Evolutionary conservation across 345 rosid species (phyloP).

Genomic region (Garcia nutans): DNA sequence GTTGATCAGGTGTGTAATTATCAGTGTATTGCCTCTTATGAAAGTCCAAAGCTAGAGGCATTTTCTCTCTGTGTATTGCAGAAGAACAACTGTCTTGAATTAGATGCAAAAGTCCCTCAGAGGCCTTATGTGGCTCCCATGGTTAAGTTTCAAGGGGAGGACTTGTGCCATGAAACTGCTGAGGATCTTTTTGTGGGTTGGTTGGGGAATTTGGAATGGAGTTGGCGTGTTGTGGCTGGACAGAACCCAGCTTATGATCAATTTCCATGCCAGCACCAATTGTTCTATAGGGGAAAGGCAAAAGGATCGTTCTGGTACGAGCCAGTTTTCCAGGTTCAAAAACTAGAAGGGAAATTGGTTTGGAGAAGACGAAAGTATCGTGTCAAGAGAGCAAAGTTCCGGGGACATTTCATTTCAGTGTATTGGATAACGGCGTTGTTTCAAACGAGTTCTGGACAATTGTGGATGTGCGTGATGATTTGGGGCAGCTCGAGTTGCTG

Average conservation of each 20-base stretch:
- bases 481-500: too few species aligned
- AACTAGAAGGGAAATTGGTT: constrained; percentile 66
- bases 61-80: constrained; percentile 83
- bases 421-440: constrained; percentile 87
- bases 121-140: constrained; percentile 68
- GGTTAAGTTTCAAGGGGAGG: constrained; percentile 57
- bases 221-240: constrained; percentile 94
- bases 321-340: constrained; percentile 81
- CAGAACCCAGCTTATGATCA: constrained; percentile 97
- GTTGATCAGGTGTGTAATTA: constrained; percentile 94
- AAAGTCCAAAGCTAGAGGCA: constrained; percentile 77
- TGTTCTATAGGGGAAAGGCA: constrained; percentile 87
- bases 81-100: constrained; percentile 78
- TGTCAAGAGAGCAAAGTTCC: constrained; percentile 64
- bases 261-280: constrained; percentile 91
- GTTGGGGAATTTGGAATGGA: constrained; percentile 77
- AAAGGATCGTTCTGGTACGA: constrained; percentile 94
- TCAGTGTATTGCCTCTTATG: constrained; percentile 90
- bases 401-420: constrained; percentile 74
- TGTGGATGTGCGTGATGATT: constrained; percentile 75
- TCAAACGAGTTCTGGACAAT: constrained; percentile 92
- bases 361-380: constrained; percentile 92
- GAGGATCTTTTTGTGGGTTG: constrained; percentile 94
- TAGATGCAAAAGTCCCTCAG: constrained; percentile 77
- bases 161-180: constrained; percentile 59